Conservation (phyloP, 768 basidiomycete species). For the Albatrellus ellisii region DNA sequence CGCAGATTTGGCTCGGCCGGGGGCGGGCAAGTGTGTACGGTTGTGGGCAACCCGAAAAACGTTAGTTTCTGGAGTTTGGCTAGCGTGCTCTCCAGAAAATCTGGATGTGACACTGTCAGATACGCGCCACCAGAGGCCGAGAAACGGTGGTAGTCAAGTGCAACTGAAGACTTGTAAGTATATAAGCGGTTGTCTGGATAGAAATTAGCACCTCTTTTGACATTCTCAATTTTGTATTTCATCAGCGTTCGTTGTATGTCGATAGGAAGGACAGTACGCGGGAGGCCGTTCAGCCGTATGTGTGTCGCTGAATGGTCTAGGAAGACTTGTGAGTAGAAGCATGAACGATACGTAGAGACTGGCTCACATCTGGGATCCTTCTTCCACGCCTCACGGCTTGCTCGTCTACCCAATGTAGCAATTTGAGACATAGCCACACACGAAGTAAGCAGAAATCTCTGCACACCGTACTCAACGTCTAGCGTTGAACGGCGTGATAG, state of each 20-base stretch:
- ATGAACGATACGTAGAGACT: background rate
- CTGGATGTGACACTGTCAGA: constrained; percentile 37
- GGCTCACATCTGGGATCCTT: background rate
- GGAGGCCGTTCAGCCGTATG: constrained; percentile 8
- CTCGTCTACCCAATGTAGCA: background rate
- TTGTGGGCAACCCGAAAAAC: constrained; percentile 32
- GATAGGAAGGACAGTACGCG: constrained; percentile 8
- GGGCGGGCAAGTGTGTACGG: constrained; percentile 20
- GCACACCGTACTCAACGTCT: background rate
- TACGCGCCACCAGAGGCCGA: constrained; percentile 44
- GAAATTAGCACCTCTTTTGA: constrained; percentile 4
- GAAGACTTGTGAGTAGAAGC: constrained; percentile 10
- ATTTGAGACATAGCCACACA: background rate
- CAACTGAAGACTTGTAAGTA: constrained; percentile 38
- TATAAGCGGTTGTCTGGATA: background rate
- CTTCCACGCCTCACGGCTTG: background rate
- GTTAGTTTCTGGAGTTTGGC: constrained; percentile 28
- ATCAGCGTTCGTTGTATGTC: constrained; percentile 11
- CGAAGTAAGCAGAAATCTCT: background rate
- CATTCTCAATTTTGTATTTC: constrained; percentile 6
- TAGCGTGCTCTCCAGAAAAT: constrained; percentile 29
- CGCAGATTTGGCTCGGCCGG: constrained; percentile 12
- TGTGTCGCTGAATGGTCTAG: constrained; percentile 8
- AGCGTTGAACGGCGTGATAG: no score
- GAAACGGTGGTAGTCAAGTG: constrained; percentile 48